Evolutionary conservation across 768 basidiomycete species (phyloP), one percentile per base, ranked within the genome.

Genomic region (Suillus subluteus): DNA sequence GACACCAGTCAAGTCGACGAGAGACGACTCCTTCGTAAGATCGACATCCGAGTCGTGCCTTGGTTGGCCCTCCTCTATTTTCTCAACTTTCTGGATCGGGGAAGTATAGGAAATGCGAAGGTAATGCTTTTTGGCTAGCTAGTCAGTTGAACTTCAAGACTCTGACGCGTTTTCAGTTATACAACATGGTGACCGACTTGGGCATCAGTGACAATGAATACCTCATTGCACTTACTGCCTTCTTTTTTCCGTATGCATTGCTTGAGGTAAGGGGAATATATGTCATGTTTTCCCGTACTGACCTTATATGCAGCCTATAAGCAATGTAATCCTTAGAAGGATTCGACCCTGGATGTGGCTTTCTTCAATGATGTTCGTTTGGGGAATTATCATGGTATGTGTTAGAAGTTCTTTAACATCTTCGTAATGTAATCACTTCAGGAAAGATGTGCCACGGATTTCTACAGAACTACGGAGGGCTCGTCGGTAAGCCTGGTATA

Each of bases 61-160:
- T 94, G 91, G 89, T 78, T 95, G 32, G 82, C 88, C 11, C 71
- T 92, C 9, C 79, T 95, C 30, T 93, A 94, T 74, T 80, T 93
- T 35, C 80, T 94, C 69, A 91, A 87, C 75, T 94, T 91, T 74
- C 80, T 94, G 77, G 75, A 91, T 66, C 74, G 82, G 71, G 80
- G 82, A 46, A 84, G 86, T 63, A 88, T 94, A 71, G 92, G 91
- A 50, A 92, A 92, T 74, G 90, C 91, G 5, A 87, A 87, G 80
- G 91, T 89, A 62, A 81, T 71, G 46, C 3, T 44, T 52, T 26
- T 38, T 26, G 13, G 32, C 12, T 55, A 12, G 62, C 21, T 50
- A 48, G 21, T 8, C 8, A 58, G 16, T 46, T 3, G 15, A 50
- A 23, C 44, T 59, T 35, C 4, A 44, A 48, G n/a, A 43, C 26